Conservation (phyloP, 2,329 filamentous ascomycete species). For the Calonectria ilicicola region DNA sequence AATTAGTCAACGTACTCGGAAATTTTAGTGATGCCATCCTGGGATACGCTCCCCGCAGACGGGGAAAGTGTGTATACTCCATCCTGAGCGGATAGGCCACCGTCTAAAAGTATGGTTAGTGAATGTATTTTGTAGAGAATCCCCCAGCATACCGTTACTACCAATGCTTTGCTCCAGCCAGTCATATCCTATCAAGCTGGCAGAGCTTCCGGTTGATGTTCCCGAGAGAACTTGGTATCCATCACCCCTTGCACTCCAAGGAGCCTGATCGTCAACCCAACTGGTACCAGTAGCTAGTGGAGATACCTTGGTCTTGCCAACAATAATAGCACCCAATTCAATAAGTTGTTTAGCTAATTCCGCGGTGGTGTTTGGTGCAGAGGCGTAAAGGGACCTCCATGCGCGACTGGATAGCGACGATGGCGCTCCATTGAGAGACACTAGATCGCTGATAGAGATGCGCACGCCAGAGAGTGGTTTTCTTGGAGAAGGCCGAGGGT, state of each 20-base stretch:
- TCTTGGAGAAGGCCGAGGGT: slow-evolving; percentile 37
- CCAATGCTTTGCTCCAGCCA: slow-evolving; percentile 55
- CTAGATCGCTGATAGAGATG: slow-evolving; percentile 49
- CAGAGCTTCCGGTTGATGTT: slow-evolving; percentile 50
- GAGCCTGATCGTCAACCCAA: slow-evolving; percentile 54
- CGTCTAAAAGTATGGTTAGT: slow-evolving; percentile 39
- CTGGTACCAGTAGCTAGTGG: slow-evolving; percentile 60
- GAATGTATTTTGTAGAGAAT: neutral
- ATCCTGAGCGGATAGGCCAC: slow-evolving; percentile 36
- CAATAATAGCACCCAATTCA: slow-evolving; percentile 67
- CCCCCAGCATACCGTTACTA: slow-evolving; percentile 48
- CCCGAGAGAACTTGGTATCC: slow-evolving; percentile 53
- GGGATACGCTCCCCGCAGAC: slow-evolving; percentile 26
- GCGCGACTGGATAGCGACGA: slow-evolving; percentile 69
- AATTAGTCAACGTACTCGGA: slow-evolving; percentile 41
- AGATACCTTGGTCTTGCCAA: slow-evolving; percentile 65
- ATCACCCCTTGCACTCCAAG: slow-evolving; percentile 61
- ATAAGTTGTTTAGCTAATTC: slow-evolving; percentile 66
- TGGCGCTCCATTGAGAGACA: slow-evolving; percentile 59
- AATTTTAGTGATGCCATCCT: slow-evolving; percentile 22
- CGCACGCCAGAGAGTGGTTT: slow-evolving; percentile 53
- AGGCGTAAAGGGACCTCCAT: slow-evolving; percentile 65
- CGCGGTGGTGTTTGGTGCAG: slow-evolving; percentile 57
- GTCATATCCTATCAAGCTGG: slow-evolving; percentile 52
- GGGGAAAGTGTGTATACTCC: slow-evolving; percentile 48